A percentile compares a stretch with the other conserved stretches of the same genome.
Evolutionary conservation across 1,284 basidiomycete genomes (phyloP).

Genomic region (Hypsizygus ulmarius): DNA sequence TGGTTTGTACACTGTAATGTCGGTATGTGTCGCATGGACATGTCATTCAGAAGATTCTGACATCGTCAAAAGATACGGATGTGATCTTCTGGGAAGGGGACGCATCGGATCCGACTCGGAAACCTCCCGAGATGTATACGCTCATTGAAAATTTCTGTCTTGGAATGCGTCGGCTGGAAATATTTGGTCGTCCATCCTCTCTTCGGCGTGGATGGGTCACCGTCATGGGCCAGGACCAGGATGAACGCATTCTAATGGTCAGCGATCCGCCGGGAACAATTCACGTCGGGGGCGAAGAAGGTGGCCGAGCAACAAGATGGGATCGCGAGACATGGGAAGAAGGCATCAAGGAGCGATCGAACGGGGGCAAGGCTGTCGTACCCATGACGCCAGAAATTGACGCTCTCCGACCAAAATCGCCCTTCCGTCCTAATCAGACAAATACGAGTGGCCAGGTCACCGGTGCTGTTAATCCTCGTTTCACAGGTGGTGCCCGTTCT

Average conservation of each 20-base stretch:
- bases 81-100: conserved; percentile 95
- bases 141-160: conserved; percentile 98
- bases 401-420: conserved; percentile 83
- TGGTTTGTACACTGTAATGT: conserved; percentile 99
- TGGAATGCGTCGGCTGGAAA: conserved; percentile 86
- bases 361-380: conserved; percentile 59
- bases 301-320: conserved; percentile 48
- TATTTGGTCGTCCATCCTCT: conserved; percentile 79
- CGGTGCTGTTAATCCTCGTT: conserved; percentile 20
- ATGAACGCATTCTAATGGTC: conserved; percentile 41
- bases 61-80: conserved; percentile 75
- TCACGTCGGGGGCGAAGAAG: conserved; percentile 42
- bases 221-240: conserved; percentile 66
- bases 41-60: conserved; percentile 1
- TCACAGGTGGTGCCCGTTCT: conserved; percentile 21
- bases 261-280: conserved; percentile 27
- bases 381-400: conserved; percentile 82
- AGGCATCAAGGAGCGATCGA: conserved; percentile 50
- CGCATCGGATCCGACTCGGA: conserved; percentile 70
- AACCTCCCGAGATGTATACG: conserved; percentile 94
- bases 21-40: conserved; percentile 47
- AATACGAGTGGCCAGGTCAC: conserved; percentile 17
- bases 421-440: conserved; percentile 40
- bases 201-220: conserved; percentile 93
- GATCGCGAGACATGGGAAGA: conserved; percentile 58